Evolutionary conservation across 306 rosid species (phyloP).

Genomic region (Acacia melanoxylon): DNA sequence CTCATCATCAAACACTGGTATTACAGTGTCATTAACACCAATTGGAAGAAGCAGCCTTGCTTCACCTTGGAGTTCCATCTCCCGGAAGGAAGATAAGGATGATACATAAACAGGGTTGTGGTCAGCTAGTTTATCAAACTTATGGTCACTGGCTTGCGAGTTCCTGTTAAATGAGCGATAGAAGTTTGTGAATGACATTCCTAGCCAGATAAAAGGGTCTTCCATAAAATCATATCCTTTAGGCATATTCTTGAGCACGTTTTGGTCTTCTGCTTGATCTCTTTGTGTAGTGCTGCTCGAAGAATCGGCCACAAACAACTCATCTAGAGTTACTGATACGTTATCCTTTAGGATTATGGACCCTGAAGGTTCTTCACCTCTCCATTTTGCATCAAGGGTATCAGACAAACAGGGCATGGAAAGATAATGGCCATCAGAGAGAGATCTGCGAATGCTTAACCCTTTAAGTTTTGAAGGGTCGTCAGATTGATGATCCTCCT

Average conservation of each 20-base stretch:
- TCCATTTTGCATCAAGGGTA: constrained; percentile 91
- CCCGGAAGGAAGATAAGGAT: constrained; percentile 67
- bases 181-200: constrained; percentile 73
- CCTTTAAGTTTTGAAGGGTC: constrained; percentile 42
- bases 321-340: constrained; percentile 39
- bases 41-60: constrained; percentile 77
- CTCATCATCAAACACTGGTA: constrained; percentile 90
- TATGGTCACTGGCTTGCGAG: constrained; percentile 49
- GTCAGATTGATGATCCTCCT: constrained; percentile 38
- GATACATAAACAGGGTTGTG: constrained; percentile 68
- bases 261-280: constrained; percentile 58
- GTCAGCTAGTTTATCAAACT: constrained; percentile 54
- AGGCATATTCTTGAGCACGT: constrained; percentile 38
- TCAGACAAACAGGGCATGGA: constrained; percentile 64
- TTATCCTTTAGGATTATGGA: constrained; percentile 44
- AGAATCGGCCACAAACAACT: constrained; percentile 44
- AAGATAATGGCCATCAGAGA: constrained; percentile 70
- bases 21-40: constrained; percentile 69
- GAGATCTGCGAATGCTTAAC: constrained; percentile 47
- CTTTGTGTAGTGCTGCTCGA: constrained; percentile 28
- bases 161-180: constrained; percentile 70
- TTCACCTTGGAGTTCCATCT: constrained; percentile 73
- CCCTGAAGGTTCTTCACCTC: constrained; percentile 61
- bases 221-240: constrained; percentile 55
- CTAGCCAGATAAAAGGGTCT: constrained; percentile 67